phyloP scores from a whole-genome alignment of 768 basidiomycete species.

The Mycena galopus region DNA sequence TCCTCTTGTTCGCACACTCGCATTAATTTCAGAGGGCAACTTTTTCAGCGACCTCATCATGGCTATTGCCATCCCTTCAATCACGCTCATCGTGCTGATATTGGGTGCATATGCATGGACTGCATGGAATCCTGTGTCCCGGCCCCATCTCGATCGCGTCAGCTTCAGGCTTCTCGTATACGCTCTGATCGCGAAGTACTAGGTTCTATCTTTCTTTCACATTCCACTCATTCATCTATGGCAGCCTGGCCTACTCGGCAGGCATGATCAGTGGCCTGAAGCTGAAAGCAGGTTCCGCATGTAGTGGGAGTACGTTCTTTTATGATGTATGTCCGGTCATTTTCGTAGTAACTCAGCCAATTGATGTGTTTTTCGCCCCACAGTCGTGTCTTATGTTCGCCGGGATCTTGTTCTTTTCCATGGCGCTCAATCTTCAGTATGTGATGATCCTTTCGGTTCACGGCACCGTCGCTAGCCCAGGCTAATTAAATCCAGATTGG shows the following conservation, averaged over 20 bases:
- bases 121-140: conserved; percentile 18
- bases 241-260: neutral
- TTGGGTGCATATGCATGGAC: neutral
- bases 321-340: neutral
- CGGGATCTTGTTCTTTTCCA: conserved; percentile 13
- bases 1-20: neutral
- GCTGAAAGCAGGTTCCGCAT: neutral
- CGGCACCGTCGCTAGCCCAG: neutral
- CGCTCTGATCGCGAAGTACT: conserved; percentile 13
- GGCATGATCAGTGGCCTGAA: neutral
- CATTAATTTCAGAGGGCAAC: neutral
- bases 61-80: neutral
- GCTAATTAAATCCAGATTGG: neutral
- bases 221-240: neutral
- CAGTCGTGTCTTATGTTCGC: conserved; percentile 18
- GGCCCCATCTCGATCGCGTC: conserved; percentile 19
- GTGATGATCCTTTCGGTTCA: neutral
- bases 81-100: neutral
- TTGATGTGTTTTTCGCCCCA: neutral
- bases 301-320: conserved; percentile 16
- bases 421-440: conserved; percentile 20
- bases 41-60: neutral
- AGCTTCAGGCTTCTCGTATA: conserved; percentile 26
- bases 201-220: neutral
- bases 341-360: neutral